These are phyloP conservation scores for Paratrypanosoma confusum DNA, from an alignment of 208 protist genomes.

Conservation along the genomic window DNA sequence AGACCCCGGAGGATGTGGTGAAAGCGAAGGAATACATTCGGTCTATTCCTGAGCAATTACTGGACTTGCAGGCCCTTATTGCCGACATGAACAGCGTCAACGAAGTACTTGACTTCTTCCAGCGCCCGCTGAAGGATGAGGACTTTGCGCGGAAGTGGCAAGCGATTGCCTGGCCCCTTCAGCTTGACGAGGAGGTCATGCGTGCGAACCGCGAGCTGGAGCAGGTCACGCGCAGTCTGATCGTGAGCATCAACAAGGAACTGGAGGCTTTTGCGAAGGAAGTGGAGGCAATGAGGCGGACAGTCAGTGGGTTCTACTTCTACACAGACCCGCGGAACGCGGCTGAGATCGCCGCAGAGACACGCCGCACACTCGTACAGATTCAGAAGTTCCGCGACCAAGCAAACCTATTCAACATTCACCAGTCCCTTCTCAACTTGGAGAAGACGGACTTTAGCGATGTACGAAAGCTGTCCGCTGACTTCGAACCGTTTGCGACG, in stretches of 20 bases:
- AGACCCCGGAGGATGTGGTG: conserved; percentile 84
- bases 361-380: conserved; percentile 69
- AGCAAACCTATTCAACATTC: conserved; percentile 88
- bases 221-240: conserved; percentile 81
- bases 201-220: conserved; percentile 86
- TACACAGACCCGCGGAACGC: conserved; percentile 77
- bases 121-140: conserved; percentile 76
- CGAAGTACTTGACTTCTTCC: conserved; percentile 87
- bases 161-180: conserved; percentile 81
- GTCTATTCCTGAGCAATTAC: conserved; percentile 76
- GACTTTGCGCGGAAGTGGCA: conserved; percentile 92
- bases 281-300: conserved; percentile 51
- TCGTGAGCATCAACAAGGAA: conserved; percentile 68
- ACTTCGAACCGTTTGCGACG: conserved; percentile 94
- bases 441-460: conserved; percentile 89
- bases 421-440: conserved; percentile 91
- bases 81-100: conserved; percentile 67
- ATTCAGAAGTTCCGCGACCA: conserved; percentile 77
- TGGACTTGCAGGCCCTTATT: conserved; percentile 69
- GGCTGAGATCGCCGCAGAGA: conserved; percentile 86
- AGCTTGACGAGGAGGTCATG: conserved; percentile 84
- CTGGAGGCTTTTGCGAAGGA: conserved; percentile 81
- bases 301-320: conserved; percentile 79
- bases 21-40: conserved; percentile 85
- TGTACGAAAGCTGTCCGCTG: conserved; percentile 75